Conservation (phyloP, 768 basidiomycete species). For the Auricularia auricula-judae region DNA sequence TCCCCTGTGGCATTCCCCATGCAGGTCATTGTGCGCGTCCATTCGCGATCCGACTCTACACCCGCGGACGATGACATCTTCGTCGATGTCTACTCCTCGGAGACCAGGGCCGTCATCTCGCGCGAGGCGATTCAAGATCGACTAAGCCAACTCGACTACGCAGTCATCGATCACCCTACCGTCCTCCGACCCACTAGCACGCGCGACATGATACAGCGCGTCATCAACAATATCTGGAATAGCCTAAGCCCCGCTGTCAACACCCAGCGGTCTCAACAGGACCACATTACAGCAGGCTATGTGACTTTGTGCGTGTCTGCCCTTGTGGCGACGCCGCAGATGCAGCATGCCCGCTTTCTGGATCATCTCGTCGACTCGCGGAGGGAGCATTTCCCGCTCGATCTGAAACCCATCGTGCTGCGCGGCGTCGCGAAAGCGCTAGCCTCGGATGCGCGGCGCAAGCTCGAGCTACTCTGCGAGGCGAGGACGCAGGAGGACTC, state of each 20-base stretch:
- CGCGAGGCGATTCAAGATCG: neutral
- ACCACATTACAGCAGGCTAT: neutral
- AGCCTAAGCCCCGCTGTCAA: neutral
- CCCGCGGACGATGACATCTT: conserved; percentile 26
- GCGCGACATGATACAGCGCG: neutral
- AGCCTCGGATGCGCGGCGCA: neutral
- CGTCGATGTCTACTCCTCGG: conserved; percentile 30
- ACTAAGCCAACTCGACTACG: neutral
- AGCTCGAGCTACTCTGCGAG: neutral
- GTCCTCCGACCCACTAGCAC: neutral
- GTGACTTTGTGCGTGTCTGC: neutral
- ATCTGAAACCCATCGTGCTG: neutral
- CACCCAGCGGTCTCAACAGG: neutral
- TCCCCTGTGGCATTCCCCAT: conserved; percentile 46
- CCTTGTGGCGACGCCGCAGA: neutral
- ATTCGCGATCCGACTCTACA: conserved; percentile 18
- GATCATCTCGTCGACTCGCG: neutral
- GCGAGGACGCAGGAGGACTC: neutral
- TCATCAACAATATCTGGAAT: neutral
- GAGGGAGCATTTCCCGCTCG: neutral
- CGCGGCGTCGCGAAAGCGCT: neutral
- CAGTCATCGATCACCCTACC: neutral
- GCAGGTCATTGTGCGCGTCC: conserved; percentile 42
- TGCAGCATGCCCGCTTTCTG: neutral
- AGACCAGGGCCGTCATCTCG: conserved; percentile 3